Percentiles rank a stretch among this genome's conserved stretches.
Conservation (phyloP, 1,284 basidiomycete genomes). For the Rhodotorula sp. region DNA sequence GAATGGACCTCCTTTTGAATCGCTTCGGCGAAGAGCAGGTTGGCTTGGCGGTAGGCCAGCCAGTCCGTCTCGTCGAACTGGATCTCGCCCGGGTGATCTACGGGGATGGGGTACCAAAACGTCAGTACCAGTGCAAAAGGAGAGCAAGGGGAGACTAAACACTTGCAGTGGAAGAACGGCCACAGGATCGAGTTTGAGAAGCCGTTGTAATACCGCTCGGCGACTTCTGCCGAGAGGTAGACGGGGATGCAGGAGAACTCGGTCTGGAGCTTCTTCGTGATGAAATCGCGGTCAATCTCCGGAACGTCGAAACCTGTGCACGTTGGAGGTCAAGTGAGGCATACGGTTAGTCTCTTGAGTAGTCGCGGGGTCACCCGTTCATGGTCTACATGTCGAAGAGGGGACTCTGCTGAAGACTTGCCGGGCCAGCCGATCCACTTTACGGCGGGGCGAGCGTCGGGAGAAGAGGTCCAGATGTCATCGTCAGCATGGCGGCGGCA, state of each 20-base stretch:
- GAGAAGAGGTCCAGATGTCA: neutral
- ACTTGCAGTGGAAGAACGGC: slow-evolving; percentile 86
- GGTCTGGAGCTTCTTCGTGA: slow-evolving; percentile 83
- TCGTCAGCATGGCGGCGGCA: neutral
- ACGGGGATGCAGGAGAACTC: slow-evolving; percentile 98
- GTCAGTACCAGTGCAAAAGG: neutral
- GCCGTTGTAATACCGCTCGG: slow-evolving; percentile 94
- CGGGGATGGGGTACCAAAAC: too few species aligned
- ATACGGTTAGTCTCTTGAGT: too few species aligned
- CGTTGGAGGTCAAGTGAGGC: neutral
- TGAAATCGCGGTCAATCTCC: slow-evolving; percentile 74
- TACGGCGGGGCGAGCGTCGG: neutral
- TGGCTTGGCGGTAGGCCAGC: slow-evolving; percentile 96
- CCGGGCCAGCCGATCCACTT: slow-evolving; percentile 49
- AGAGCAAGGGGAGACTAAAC: neutral
- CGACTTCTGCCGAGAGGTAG: slow-evolving; percentile 94
- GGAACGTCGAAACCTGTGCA: slow-evolving; percentile 80
- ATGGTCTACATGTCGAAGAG: neutral
- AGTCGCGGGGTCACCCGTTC: too few species aligned
- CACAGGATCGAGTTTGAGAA: slow-evolving; percentile 99
- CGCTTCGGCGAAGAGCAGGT: slow-evolving; percentile 87
- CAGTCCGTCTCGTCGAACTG: slow-evolving; percentile 99
- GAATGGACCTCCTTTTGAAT: slow-evolving; percentile 74
- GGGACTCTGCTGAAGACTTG: neutral
- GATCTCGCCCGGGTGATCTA: slow-evolving; percentile 73